Conservation (phyloP, 1,139 yeast species). For the Candida neerlandica region DNA sequence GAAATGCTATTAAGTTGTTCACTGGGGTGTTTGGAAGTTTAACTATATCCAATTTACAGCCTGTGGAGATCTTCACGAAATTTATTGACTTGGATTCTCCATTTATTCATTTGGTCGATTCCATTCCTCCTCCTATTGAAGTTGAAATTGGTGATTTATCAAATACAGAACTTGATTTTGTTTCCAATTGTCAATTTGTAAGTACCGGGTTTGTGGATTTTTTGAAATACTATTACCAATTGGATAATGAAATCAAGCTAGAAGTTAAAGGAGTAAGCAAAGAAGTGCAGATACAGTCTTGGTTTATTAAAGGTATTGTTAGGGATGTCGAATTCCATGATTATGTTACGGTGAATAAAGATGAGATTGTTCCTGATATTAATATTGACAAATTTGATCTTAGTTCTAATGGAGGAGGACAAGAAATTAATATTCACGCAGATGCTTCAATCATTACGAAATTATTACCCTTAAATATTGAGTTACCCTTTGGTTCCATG, state of each 20-base stretch:
- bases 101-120: conserved; percentile 26
- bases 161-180: conserved; percentile 28
- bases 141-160: conserved; percentile 25
- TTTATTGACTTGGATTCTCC: conserved; percentile 21
- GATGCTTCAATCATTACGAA: conserved; percentile 1
- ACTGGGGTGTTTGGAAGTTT: conserved; percentile 28
- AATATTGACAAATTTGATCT: conserved; percentile 12
- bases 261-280: conserved; percentile 24
- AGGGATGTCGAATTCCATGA: conserved; percentile 22
- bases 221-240: conserved; percentile 19
- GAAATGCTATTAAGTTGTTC: conserved; percentile 22
- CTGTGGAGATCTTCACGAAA: conserved; percentile 24
- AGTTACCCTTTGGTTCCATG: conserved; percentile 24
- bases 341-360: conserved; percentile 17
- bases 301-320: conserved; percentile 19
- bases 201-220: conserved; percentile 24
- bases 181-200: conserved; percentile 24
- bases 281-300: conserved; percentile 20
- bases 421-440: conserved; percentile 1
- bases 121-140: conserved; percentile 27
- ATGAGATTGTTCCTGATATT: conserved; percentile 19
- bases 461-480: conserved; percentile 14
- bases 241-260: conserved; percentile 19
- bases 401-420: conserved; percentile 4
- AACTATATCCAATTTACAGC: conserved; percentile 24